Percentiles rank a stretch among this genome's conserved stretches.
Evolutionary conservation across 306 rosid genomes (phyloP).

Genomic region (Vigna trinervia): DNA sequence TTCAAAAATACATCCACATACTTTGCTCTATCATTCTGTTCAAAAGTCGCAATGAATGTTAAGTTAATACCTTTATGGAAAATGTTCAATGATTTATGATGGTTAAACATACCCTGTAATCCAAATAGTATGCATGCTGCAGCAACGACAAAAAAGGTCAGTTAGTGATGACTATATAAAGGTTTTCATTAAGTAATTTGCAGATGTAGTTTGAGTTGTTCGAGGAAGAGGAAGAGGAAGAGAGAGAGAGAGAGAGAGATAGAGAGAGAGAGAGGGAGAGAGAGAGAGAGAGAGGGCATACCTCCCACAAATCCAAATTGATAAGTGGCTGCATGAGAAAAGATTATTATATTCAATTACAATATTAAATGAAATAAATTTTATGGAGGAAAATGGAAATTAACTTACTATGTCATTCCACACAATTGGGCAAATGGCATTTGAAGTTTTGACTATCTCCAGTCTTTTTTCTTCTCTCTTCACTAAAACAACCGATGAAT

Average conservation of each 20-base stretch:
- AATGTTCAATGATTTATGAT: conserved; percentile 10
- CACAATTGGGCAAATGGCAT: conserved; percentile 79
- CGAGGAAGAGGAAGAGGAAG: conserved; percentile 8
- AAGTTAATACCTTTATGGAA: conserved; percentile 23
- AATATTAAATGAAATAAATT: conserved; percentile 33
- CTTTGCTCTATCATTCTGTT: conserved; percentile 83
- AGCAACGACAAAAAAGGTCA: conserved; percentile 43
- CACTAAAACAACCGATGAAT: conserved; percentile 58
- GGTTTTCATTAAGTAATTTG: not conserved
- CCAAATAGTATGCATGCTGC: conserved; percentile 97
- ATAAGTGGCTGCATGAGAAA: conserved; percentile 81
- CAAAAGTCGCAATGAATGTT: conserved; percentile 37
- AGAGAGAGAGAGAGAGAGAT: conserved; percentile 42
- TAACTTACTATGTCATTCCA: conserved; percentile 89
- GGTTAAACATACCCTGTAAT: conserved; percentile 74
- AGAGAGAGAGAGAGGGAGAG: conserved; percentile 12
- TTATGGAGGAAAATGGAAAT: conserved; percentile 15
- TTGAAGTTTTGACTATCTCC: conserved; percentile 70
- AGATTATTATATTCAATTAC: conserved; percentile 40
- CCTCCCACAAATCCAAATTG: conserved; percentile 99
- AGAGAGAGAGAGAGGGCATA: conserved; percentile 50
- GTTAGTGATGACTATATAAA: conserved; percentile 37
- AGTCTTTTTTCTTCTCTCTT: conserved; percentile 84
- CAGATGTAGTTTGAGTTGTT: not conserved
- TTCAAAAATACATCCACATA: conserved; percentile 76